Percentiles rank a stretch among this genome's conserved stretches.
These are phyloP conservation scores for carrot (Daucus carota) DNA, from an alignment of 129 eudicot genomes.

Conservation along the genomic window DH1_v3.0 NC_030387.2:15037501-15038000, in stretches of 20 bases:
- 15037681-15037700: constrained; percentile 94
- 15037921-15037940: neutral
- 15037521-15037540: neutral
- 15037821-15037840: neutral
- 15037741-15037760: neutral
- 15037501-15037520: neutral
- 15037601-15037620: constrained; percentile 79
- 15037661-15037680: constrained; percentile 97
- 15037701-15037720: constrained; percentile 90
- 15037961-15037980: neutral
- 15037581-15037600: constrained; percentile 5
- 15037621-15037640: constrained; percentile 91
- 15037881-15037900: neutral
- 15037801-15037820: neutral
- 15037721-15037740: constrained; percentile 81
- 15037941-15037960: neutral
- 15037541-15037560: neutral
- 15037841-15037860: neutral
- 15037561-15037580: neutral
- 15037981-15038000: neutral
- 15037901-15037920: neutral
- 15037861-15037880: neutral
- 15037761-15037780: neutral
- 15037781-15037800: neutral
- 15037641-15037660: constrained; percentile 67